Percentiles rank a stretch among this genome's conserved stretches.
Evolutionary conservation across 2,329 filamentous ascomycete species (phyloP).

Genomic region (Metarhizium anisopliae): DNA sequence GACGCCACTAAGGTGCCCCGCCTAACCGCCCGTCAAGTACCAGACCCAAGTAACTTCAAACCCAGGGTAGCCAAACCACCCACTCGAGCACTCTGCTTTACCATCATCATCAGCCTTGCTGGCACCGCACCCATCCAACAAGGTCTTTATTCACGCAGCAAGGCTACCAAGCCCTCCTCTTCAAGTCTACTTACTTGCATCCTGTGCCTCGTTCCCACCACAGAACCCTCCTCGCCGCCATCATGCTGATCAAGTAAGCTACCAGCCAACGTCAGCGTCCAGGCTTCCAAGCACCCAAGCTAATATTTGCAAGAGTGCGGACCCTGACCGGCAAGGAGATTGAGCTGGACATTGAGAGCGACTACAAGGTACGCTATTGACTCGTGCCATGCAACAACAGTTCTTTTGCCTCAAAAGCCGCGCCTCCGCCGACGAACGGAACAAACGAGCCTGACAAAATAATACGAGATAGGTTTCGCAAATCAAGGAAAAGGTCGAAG

Average conservation of each 20-base stretch:
- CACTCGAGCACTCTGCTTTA: constrained; percentile 6
- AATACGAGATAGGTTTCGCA: constrained; percentile 59
- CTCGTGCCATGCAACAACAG: background rate
- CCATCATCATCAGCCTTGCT: constrained; percentile 7
- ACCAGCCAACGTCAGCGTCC: background rate
- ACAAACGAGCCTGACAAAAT: background rate
- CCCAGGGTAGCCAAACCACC: background rate
- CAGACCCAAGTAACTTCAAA: background rate
- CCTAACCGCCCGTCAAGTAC: no score
- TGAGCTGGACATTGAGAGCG: constrained; percentile 90
- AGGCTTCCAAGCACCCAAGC: background rate
- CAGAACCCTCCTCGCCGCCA: constrained; percentile 4
- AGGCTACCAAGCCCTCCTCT: background rate
- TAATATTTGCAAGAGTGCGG: constrained; percentile 59
- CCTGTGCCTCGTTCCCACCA: no score
- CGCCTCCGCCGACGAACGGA: background rate
- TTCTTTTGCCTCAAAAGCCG: no score
- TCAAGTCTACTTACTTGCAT: background rate
- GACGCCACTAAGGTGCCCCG: no score
- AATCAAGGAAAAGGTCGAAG: constrained; percentile 98
- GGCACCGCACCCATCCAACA: background rate
- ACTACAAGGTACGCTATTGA: constrained; percentile 67
- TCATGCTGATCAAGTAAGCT: constrained; percentile 44
- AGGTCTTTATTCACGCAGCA: background rate
- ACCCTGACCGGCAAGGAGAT: constrained; percentile 98